Percentiles rank a stretch among this genome's conserved stretches.
phyloP scores from a whole-genome alignment of 352 stramenopile genomes.

The Pythium rhizo-oryzae region DNA sequence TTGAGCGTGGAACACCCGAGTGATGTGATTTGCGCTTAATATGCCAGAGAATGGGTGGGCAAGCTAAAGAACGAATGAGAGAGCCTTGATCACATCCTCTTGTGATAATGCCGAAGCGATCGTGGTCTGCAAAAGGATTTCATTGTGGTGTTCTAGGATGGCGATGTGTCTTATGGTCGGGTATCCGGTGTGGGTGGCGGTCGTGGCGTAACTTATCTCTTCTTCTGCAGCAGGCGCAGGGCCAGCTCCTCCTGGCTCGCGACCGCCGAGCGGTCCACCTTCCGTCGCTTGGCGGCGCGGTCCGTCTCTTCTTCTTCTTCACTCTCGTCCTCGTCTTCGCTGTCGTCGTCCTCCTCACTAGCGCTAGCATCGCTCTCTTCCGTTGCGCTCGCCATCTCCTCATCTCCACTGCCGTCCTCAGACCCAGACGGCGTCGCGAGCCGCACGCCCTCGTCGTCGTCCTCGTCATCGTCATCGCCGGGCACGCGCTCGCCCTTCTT shows the following conservation, averaged over 20 bases:
- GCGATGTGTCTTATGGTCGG: neutral
- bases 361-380: constrained; percentile 29
- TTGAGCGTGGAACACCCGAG: too few species aligned
- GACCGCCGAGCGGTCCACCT: constrained; percentile 52
- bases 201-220: constrained; percentile 22
- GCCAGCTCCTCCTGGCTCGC: constrained; percentile 81
- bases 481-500: constrained; percentile 64
- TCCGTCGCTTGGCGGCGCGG: constrained; percentile 31
- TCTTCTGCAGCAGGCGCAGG: constrained; percentile 74
- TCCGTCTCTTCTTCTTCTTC: constrained; percentile 28
- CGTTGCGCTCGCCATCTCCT: constrained; percentile 38
- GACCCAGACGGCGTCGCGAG: constrained; percentile 27
- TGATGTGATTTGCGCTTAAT: too few species aligned
- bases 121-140: too few species aligned
- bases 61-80: too few species aligned
- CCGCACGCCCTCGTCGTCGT: constrained; percentile 41
- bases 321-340: constrained; percentile 35
- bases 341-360: constrained; percentile 17
- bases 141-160: too few species aligned
- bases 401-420: constrained; percentile 35
- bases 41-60: too few species aligned
- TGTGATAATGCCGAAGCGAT: too few species aligned
- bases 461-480: constrained; percentile 22
- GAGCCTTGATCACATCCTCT: too few species aligned
- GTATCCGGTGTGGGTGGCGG: too few species aligned